Evolutionary conservation across 2,329 filamentous ascomycete genomes (phyloP).

Genomic region (Stromatinia cepivora): DNA sequence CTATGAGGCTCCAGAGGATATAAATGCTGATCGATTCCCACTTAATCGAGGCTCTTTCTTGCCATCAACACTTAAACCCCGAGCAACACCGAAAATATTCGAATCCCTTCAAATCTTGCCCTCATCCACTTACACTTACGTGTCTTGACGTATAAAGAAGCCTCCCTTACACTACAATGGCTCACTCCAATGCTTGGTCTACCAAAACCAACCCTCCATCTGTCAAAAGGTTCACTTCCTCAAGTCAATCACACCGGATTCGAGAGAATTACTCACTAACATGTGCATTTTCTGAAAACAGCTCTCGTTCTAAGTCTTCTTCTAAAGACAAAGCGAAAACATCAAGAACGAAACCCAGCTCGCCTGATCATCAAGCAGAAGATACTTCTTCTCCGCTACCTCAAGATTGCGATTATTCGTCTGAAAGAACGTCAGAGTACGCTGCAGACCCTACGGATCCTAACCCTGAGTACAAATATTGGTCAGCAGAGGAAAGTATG

Average conservation of each 20-base stretch:
- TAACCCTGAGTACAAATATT: constrained; percentile 10
- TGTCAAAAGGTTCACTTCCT: constrained; percentile 5
- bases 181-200: constrained; percentile 13
- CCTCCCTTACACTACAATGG: not conserved
- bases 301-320: not conserved
- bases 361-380: not conserved
- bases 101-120: not conserved
- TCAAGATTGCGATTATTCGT: not conserved
- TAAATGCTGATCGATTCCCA: constrained; percentile 8
- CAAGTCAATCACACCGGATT: not conserved
- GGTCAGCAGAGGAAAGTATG: constrained; percentile 12
- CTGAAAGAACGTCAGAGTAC: constrained; percentile 3
- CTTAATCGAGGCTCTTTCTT: not conserved
- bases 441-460: constrained; percentile 10
- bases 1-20: not conserved
- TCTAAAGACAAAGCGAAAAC: not conserved
- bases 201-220: constrained; percentile 6
- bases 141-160: not conserved
- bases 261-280: not conserved
- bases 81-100: not conserved
- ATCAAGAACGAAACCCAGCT: constrained; percentile 8
- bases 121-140: not conserved
- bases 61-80: not conserved
- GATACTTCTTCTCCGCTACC: not conserved
- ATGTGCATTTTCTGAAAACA: no score